Evolutionary conservation across 2,329 filamentous ascomycete species (phyloP).

Genomic region (Teratosphaeria zuluensis): DNA sequence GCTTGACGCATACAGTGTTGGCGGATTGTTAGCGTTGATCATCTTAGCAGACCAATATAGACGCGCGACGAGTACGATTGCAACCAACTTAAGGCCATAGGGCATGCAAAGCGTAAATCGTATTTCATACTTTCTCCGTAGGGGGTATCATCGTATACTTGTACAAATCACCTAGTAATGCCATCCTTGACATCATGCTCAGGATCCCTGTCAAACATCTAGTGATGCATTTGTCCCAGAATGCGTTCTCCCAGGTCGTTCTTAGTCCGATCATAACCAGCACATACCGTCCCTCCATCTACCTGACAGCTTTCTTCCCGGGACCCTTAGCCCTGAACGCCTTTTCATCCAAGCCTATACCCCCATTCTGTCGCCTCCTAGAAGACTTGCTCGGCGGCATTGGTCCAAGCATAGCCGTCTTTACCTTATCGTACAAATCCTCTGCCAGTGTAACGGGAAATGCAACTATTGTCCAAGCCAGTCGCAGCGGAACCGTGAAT

Average conservation of each 20-base stretch:
- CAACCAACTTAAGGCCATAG: too few relatives aligned
- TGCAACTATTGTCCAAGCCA: conserved; percentile 9
- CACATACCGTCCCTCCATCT: not conserved
- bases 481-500: conserved; percentile 8
- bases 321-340: not conserved
- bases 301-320: not conserved
- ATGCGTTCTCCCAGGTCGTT: not conserved
- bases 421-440: conserved; percentile 15
- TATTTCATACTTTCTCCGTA: not conserved
- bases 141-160: not conserved
- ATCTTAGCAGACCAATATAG: too few relatives aligned
- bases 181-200: not conserved
- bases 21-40: too few relatives aligned
- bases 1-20: too few relatives aligned
- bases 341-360: not conserved
- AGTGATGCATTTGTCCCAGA: not conserved
- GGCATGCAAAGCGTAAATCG: too few relatives aligned
- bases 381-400: not conserved
- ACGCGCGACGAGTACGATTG: not conserved
- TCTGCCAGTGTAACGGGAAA: conserved; percentile 14
- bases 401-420: conserved; percentile 13
- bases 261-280: not conserved
- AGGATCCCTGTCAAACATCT: not conserved
- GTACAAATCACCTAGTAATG: not conserved
- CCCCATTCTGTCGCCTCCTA: not conserved